Percentiles rank a stretch among this genome's conserved stretches.
Evolutionary conservation across 73 alveolate genomes (phyloP).

Genomic region (Uronychia binucleata): DNA sequence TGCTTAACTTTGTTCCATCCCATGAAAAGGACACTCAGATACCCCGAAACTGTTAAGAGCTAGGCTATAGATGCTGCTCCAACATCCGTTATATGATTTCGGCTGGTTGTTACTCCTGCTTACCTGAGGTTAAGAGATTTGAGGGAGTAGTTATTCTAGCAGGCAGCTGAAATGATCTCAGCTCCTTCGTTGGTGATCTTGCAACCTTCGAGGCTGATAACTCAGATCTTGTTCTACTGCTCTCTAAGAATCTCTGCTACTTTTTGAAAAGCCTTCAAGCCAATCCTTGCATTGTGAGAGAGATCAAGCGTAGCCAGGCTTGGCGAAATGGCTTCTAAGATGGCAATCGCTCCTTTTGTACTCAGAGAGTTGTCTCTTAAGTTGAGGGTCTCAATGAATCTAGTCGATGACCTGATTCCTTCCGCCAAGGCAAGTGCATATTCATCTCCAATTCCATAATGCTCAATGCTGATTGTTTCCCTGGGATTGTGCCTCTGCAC

Average conservation of each 20-base stretch:
- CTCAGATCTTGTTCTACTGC: background rate
- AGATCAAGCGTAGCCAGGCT: background rate
- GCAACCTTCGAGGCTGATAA: background rate
- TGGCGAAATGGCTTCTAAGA: background rate
- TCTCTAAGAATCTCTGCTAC: background rate
- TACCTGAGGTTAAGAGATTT: background rate
- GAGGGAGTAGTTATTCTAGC: background rate
- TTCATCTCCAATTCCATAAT: background rate
- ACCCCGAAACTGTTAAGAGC: constrained; percentile 4
- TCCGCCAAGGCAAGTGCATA: background rate
- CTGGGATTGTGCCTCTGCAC: background rate
- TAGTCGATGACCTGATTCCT: background rate
- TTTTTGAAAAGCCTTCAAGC: background rate
- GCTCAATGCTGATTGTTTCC: background rate
- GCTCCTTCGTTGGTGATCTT: background rate
- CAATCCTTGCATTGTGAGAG: background rate
- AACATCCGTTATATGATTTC: constrained; percentile 22
- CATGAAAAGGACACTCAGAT: background rate
- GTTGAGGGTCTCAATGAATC: background rate
- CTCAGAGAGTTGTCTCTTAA: background rate
- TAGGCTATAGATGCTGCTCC: constrained; percentile 37
- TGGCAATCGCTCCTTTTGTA: background rate
- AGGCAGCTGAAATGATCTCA: background rate
- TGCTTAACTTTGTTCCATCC: constrained; percentile 57
- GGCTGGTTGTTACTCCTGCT: background rate